Conservation (phyloP, 495 filamentous ascomycete genomes). For the Neurospora tetraspora region DNA sequence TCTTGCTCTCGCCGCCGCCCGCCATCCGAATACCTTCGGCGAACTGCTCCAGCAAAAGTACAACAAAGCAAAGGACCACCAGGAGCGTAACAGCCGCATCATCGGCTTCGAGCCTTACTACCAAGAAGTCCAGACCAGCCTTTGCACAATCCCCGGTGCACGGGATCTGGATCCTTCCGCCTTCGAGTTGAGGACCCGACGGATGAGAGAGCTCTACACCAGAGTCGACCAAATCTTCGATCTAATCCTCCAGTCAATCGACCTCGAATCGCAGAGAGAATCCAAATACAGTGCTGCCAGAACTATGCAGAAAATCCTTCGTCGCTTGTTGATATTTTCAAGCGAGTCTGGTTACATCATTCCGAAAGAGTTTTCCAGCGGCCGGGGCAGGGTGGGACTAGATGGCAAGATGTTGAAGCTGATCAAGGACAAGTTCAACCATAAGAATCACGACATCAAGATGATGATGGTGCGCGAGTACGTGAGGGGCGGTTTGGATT, state of each 20-base stretch:
- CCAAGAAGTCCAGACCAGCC: too few relatives aligned
- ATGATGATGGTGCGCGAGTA: neutral
- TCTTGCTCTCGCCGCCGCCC: too few relatives aligned
- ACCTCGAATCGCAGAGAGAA: neutral
- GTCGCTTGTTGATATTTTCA: neutral
- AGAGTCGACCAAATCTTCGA: neutral
- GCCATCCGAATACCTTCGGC: too few relatives aligned
- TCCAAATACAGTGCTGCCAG: neutral
- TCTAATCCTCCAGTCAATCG: neutral
- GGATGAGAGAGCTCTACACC: neutral
- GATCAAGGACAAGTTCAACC: neutral
- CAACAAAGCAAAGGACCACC: too few relatives aligned
- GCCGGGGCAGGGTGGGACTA: rapidly evolving
- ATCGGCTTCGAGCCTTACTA: too few relatives aligned
- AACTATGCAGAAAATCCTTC: neutral
- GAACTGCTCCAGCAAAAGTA: too few relatives aligned
- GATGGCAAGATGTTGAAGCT: neutral
- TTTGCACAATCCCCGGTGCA: neutral
- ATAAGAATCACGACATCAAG: neutral
- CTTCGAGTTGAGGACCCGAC: too few relatives aligned
- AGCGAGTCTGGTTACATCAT: rapidly evolving
- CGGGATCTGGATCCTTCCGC: neutral
- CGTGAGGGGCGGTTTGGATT: neutral
- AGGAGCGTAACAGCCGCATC: too few relatives aligned
- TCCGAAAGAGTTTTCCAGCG: neutral